Base-by-base conservation (phyloP, 2,329 filamentous ascomycete species). In the Verticillium tricorpus region DNA sequence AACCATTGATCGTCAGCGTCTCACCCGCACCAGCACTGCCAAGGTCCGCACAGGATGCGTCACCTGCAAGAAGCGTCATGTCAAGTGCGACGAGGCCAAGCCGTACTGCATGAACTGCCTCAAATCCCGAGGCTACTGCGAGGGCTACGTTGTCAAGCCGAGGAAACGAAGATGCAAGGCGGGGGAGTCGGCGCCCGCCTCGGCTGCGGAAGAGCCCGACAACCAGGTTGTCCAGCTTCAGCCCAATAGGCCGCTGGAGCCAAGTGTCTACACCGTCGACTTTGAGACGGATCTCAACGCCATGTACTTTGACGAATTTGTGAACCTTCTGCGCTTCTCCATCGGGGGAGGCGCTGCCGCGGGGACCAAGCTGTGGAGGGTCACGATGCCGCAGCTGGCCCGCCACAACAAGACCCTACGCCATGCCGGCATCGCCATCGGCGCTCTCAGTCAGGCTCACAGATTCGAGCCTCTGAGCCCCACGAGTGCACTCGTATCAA, bases 71-170 rank as follows among this genome's bases (percentile, higher is more conserved):
- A 64, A 58, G 60, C 76, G 76, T 22, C 76, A 78, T 64, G 73
- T 78, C 40, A 78, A 78, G 66, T 78, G 76, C 61, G 76, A 78
- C 57, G 76, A 78, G 65, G 74, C 74, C 28, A 73, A 74, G 40
- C 76, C 76, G 19, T 71, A 74, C 5, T 78, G 76, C 62, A 69
- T 74, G 37, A 78, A 77, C 57, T 78, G 76, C 61, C 67, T 66
- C 35, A 65, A 59, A n/a, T 62, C 61, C 19, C 61, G 63, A 17
- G 64, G 64, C 17, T 45, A 63, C 37, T 66, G 64, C n/a, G 64
- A 66, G 31, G 64, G 64, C 19, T 66, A 66, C 22, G 58, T 45
- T 0, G 60, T 61, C 25, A 64, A 66, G 12, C 63, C 63, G 6
- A 56, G 64, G 3, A 66, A 66, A 37, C 28, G 35, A 35, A 57